Conservation (phyloP, 495 filamentous ascomycete species). For the Aspergillus mulundensis region DNA sequence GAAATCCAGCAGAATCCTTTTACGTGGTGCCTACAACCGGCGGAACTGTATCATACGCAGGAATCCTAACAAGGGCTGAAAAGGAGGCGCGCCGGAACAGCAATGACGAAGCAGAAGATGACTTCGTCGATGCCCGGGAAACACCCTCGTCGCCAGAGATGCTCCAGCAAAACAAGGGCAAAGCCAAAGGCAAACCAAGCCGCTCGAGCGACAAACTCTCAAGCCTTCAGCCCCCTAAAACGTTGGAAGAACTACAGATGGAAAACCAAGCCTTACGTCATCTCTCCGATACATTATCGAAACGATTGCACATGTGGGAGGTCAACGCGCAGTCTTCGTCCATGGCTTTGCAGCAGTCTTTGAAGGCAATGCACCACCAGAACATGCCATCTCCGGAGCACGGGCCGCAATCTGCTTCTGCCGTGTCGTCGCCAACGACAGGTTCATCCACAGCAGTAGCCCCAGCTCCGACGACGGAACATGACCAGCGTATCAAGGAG, state of each 20-base stretch:
- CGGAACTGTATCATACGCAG: conserved; percentile 84
- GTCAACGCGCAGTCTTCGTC: conserved; percentile 75
- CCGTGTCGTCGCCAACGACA: conserved; percentile 20
- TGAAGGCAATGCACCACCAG: conserved; percentile 61
- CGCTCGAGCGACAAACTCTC: conserved; percentile 24
- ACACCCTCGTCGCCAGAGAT: conserved; percentile 52
- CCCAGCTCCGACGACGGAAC: conserved; percentile 16
- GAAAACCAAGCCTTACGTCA: conserved; percentile 75
- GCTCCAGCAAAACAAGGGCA: conserved; percentile 30
- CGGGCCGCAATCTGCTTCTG: conserved; percentile 21
- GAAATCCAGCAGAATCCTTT: conserved; percentile 71
- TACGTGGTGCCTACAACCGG: conserved; percentile 92
- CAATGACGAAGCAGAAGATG: conserved; percentile 62
- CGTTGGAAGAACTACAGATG: conserved; percentile 75
- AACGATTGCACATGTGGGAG: conserved; percentile 79
- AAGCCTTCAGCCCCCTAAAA: conserved; percentile 44
- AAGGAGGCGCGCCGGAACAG: conserved; percentile 53
- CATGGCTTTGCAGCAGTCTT: conserved; percentile 74
- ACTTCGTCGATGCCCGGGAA: conserved; percentile 86
- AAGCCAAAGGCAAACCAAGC: conserved; percentile 13
- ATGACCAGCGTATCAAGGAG: conserved; percentile 44
- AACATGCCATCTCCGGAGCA: conserved; percentile 36
- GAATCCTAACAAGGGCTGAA: conserved; percentile 70
- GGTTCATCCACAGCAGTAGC: conserved; percentile 18
- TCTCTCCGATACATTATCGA: conserved; percentile 72